phyloP scores from a whole-genome alignment of 78 protist genomes.

The Chrysochromulina tobinii region DNA sequence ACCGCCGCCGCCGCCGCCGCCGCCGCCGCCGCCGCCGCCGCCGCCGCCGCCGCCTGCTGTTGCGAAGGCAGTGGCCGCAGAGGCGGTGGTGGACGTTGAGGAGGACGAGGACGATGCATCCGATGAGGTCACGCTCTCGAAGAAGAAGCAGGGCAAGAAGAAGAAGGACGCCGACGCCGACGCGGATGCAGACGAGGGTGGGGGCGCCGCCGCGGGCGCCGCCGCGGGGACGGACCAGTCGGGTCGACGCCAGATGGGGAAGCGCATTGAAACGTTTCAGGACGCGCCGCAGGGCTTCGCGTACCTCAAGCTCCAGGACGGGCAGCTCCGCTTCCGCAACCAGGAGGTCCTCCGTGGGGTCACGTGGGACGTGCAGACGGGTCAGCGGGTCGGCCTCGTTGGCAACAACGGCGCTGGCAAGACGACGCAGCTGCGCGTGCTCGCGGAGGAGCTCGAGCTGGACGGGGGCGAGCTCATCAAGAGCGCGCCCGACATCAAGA shows the following conservation, averaged over 20 bases:
- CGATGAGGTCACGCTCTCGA: too few relatives aligned
- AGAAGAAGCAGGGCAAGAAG: not conserved
- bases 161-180: not conserved
- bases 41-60: not conserved
- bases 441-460: constrained; percentile 35
- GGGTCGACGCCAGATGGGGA: not conserved
- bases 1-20: not conserved
- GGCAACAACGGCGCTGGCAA: constrained; percentile 48
- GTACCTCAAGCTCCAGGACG: not conserved
- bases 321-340: constrained; percentile 16
- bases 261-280: not conserved
- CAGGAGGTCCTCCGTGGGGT: constrained; percentile 15
- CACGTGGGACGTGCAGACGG: constrained; percentile 28
- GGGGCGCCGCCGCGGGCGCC: not conserved
- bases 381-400: constrained; percentile 41
- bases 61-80: not conserved
- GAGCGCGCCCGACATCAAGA: not conserved
- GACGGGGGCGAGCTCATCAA: constrained; percentile 32
- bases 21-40: not conserved
- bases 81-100: not conserved
- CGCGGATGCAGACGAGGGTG: not conserved
- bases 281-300: constrained; percentile 16
- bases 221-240: not conserved
- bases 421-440: constrained; percentile 40
- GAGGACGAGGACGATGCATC: not conserved